Percentiles rank a stretch among this genome's conserved stretches.
Conservation (phyloP, 1,284 basidiomycete genomes). For the Apiotrichum brassicae region DNA sequence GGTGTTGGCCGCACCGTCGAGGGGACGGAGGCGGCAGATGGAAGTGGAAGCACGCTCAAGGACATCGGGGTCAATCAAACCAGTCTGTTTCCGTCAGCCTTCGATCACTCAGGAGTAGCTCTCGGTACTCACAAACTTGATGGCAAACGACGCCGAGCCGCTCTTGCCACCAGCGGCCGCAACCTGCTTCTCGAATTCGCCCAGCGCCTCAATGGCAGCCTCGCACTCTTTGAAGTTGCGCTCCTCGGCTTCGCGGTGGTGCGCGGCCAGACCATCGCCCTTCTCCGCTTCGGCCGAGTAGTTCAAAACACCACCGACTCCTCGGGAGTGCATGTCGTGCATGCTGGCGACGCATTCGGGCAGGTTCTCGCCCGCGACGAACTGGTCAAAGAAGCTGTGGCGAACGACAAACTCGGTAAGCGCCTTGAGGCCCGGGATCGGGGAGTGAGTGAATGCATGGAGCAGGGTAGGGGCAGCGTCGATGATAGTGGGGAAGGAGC, state of each 20-base stretch:
- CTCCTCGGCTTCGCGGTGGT: conserved; percentile 5
- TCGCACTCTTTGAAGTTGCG: conserved; percentile 48
- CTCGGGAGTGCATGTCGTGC: conserved; percentile 56
- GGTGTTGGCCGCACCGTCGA: background rate
- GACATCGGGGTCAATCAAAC: conserved; percentile 42
- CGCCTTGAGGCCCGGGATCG: conserved; percentile 60
- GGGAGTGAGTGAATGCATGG: conserved; percentile 51
- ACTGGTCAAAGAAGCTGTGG: conserved; percentile 74
- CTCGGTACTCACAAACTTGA: conserved; percentile 60
- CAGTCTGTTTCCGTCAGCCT: conserved; percentile 31
- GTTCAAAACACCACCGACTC: conserved; percentile 71
- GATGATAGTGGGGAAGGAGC: conserved; percentile 68
- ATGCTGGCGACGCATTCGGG: conserved; percentile 63
- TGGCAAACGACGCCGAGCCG: conserved; percentile 68
- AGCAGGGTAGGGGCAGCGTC: conserved; percentile 71
- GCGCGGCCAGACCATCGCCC: conserved; percentile 24
- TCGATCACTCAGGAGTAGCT: background rate
- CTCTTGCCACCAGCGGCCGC: conserved; percentile 26
- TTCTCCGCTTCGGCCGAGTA: conserved; percentile 81
- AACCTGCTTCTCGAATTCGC: conserved; percentile 62
- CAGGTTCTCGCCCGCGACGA: conserved; percentile 80
- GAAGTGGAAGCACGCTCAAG: conserved; percentile 45
- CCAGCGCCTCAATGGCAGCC: conserved; percentile 65
- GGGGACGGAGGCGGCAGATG: conserved; percentile 40
- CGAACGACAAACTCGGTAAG: conserved; percentile 67